Evolutionary conservation across 805 yeast genomes (phyloP), one percentile per base, ranked within the genome.

Genomic region (Tetrapisispora taiwanensis): DNA sequence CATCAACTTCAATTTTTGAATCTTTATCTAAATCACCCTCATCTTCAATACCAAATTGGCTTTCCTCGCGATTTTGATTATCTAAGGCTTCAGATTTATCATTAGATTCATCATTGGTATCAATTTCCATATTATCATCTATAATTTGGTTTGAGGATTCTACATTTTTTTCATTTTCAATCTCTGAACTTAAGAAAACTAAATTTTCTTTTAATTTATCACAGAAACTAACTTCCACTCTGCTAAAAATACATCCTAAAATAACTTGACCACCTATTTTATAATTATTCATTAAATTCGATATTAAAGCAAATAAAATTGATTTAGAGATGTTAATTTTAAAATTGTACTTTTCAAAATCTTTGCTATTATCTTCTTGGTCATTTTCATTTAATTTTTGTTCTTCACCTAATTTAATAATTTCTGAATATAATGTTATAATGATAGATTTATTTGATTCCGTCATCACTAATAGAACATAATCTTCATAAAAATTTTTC

Each of bases 261-360:
- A 42, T 31, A 15, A 42, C 24, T n/a, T 42, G 28, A 2, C 97
- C 97, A 35, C 97, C 97, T 45, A 81, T 80, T 3, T 82, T 82
- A 62, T 87, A 95, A 60, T 87, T 84, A 54, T 89, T 95, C 57
- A 86, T 92, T 43, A 90, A 63, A 52, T 86, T 88, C 57, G 85
- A 83, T 45, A 90, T 70, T 50, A 89, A 72, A 52, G 90, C 67
- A 58, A 87, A 89, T 58, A 88, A 72, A 6, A 94, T 76, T 1
- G 95, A 87, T 49, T 85, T 78, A 10, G 95, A 81, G 37, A 88
- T 78, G 41, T 74, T 72, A 10, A 41, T 19, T n/a, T 35, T 14
- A n/a, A 33, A 41, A 17, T 35, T 35, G 22, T 33, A 41, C 6
- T 41, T n/a, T 3, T 40, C 43, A 20, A 30, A 26, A 15, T 14